Evolutionary conservation across 192 early-diverging fungal genomes (phyloP).

Genomic region (Ramicandelaber brevisporus): DNA sequence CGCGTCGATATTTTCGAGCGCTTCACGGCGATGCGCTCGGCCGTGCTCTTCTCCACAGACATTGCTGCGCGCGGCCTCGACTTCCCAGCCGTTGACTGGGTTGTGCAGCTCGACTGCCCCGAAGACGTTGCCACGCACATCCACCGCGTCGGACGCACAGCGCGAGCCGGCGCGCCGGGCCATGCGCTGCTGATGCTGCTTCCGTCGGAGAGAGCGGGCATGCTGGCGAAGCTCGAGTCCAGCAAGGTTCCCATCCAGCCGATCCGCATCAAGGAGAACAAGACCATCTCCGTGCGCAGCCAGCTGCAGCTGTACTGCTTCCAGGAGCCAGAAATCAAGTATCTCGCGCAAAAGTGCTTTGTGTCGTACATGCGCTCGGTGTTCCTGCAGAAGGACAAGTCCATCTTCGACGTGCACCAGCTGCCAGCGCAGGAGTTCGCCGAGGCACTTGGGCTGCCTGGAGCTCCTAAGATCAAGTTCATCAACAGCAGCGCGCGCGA

Average conservation of each 20-base stretch:
- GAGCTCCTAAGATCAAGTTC: slow-evolving; percentile 87
- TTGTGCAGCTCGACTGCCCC: slow-evolving; percentile 90
- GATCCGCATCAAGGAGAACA: slow-evolving; percentile 66
- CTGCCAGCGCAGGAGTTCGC: slow-evolving; percentile 77
- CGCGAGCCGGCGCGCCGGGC: slow-evolving; percentile 72
- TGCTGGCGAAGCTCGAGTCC: slow-evolving; percentile 38
- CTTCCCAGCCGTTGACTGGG: slow-evolving; percentile 97
- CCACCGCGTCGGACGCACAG: slow-evolving; percentile 94
- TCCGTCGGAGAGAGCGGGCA: slow-evolving; percentile 66
- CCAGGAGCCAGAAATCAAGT: slow-evolving; percentile 84
- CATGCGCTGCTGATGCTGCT: slow-evolving; percentile 67
- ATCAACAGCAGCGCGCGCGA: slow-evolving; percentile 21
- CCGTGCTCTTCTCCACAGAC: slow-evolving; percentile 79
- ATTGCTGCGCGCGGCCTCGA: slow-evolving; percentile 91
- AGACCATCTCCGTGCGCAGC: slow-evolving; percentile 48
- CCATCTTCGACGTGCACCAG: slow-evolving; percentile 62
- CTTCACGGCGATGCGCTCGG: slow-evolving; percentile 50
- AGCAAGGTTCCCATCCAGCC: slow-evolving; percentile 72
- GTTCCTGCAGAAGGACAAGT: slow-evolving; percentile 75
- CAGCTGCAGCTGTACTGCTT: slow-evolving; percentile 82
- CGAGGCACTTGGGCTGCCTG: slow-evolving; percentile 72
- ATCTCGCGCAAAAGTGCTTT: slow-evolving; percentile 89
- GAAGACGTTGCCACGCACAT: slow-evolving; percentile 93
- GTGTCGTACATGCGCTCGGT: slow-evolving; percentile 85
- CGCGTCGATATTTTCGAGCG: slow-evolving; percentile 82